Evolutionary conservation across 257 asterid genomes (phyloP).

Genomic region (Cynanchum wilfordii): DNA sequence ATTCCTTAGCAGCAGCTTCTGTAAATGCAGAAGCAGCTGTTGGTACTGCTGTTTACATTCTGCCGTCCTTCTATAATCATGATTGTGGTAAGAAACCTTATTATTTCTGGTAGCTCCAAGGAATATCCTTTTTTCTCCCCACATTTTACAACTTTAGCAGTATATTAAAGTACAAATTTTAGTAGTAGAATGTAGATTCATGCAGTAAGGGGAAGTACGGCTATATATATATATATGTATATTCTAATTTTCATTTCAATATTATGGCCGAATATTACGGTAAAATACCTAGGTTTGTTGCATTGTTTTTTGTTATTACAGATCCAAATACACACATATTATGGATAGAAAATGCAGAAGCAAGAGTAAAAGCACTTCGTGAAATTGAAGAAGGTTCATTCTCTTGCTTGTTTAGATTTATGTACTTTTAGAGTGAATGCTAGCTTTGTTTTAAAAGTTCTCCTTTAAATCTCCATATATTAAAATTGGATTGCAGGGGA

Average conservation of each 20-base stretch:
- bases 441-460: background rate
- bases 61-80: conserved; percentile 85
- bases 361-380: conserved; percentile 61
- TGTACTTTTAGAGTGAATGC: background rate
- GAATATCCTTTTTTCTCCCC: background rate
- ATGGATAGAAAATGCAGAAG: conserved; percentile 60
- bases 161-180: background rate
- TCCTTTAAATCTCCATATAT: background rate
- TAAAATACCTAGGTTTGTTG: no score
- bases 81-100: conserved; percentile 61
- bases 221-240: no score
- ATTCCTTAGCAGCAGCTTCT: conserved; percentile 68
- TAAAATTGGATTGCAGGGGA: conserved; percentile 48
- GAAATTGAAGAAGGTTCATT: conserved; percentile 65
- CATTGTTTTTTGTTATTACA: conserved; percentile 24
- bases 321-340: conserved; percentile 78
- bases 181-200: background rate
- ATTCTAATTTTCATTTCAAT: background rate
- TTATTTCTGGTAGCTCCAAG: conserved; percentile 4
- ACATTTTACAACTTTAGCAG: background rate
- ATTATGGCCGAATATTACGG: no score
- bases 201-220: background rate
- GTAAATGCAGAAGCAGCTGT: conserved; percentile 78
- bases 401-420: conserved; percentile 1
- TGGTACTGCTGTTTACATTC: conserved; percentile 79